Conservation (phyloP, 2,329 filamentous ascomycete genomes). For the Verticillium nubilum region DNA sequence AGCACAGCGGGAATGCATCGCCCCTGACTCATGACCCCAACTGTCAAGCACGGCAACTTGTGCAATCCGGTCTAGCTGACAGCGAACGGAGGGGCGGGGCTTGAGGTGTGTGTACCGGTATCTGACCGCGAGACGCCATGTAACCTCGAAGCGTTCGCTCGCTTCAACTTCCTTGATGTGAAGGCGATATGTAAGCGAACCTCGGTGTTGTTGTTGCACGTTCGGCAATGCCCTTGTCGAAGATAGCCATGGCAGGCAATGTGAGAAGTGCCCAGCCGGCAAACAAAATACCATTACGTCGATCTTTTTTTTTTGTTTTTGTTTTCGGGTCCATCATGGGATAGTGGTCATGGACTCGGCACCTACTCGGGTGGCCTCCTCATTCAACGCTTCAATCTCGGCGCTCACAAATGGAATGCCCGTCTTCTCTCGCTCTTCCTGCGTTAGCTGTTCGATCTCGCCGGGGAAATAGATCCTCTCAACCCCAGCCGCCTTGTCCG, state of each 20-base stretch:
- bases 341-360: constrained; percentile 13
- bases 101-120: background rate
- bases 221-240: background rate
- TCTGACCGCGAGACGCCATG: background rate
- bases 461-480: constrained; percentile 57
- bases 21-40: background rate
- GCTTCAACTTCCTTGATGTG: background rate
- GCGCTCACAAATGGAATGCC: constrained; percentile 56
- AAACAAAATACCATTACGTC: background rate
- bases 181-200: background rate
- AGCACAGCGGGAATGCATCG: background rate
- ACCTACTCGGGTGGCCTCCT: constrained; percentile 42
- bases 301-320: background rate
- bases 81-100: background rate
- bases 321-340: background rate
- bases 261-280: background rate
- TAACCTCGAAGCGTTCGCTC: background rate
- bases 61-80: background rate
- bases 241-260: background rate
- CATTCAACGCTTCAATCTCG: constrained; percentile 50
- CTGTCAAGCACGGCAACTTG: background rate
- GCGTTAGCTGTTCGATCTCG: constrained; percentile 54
- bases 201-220: background rate
- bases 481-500: constrained; percentile 49
- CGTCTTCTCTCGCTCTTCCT: constrained; percentile 42